Percentiles rank a stretch among this genome's conserved stretches.
Conservation (phyloP, 495 filamentous ascomycete genomes). For the Hypomontagnella monticulosa region DNA sequence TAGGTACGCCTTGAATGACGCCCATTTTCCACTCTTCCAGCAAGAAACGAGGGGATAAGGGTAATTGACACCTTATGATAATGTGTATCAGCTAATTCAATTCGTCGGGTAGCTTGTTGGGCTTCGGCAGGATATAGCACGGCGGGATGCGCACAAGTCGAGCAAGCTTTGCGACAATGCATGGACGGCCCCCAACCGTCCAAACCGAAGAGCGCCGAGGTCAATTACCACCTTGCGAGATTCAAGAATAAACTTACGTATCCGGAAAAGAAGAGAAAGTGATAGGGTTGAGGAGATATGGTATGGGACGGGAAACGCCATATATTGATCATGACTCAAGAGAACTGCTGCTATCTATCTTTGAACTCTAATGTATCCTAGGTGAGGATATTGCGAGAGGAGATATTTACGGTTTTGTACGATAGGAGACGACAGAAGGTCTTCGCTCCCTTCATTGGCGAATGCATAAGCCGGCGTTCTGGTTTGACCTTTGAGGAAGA, state of each 20-base stretch:
- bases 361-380: not conserved
- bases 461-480: constrained; percentile 31
- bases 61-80: constrained; percentile 14
- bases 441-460: constrained; percentile 1
- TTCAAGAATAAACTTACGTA: constrained; percentile 84
- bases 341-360: not conserved
- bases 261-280: constrained; percentile 73
- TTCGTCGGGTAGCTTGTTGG: constrained; percentile 79
- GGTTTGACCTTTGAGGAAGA: constrained; percentile 6
- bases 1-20: constrained; percentile 68
- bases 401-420: constrained; percentile 26
- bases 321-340: not conserved
- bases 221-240: constrained; percentile 93
- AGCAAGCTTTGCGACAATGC: constrained; percentile 84
- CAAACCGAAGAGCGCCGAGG: constrained; percentile 77
- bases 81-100: constrained; percentile 16
- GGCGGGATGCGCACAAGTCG: constrained; percentile 80
- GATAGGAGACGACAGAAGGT: constrained; percentile 8
- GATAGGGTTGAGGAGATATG: constrained; percentile 14
- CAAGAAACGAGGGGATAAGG: not conserved
- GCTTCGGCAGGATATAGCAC: constrained; percentile 81
- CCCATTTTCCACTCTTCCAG: not conserved
- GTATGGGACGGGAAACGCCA: not conserved
- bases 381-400: not conserved
- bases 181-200: constrained; percentile 86